A percentile compares a stretch with the other conserved stretches of the same genome.
Conservation (phyloP, 2,329 filamentous ascomycete genomes). For the Zymoseptoria passerinii region DNA sequence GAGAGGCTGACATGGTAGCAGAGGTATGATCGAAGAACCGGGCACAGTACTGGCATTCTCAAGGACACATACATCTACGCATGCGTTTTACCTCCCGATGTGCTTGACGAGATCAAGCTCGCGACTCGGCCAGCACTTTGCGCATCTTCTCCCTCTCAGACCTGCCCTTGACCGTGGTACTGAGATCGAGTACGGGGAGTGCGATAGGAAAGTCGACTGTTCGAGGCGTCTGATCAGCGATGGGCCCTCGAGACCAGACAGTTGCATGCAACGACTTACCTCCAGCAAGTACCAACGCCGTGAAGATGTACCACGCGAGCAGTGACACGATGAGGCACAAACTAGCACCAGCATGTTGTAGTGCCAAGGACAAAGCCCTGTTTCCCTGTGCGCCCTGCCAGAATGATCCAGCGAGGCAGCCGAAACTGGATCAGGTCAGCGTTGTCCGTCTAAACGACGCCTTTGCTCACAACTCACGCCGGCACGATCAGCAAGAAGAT, state of each 20-base stretch:
- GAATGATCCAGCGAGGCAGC: background rate
- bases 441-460: background rate
- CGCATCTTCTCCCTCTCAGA: background rate
- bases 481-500: slow-evolving; percentile 7
- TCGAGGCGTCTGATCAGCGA: background rate
- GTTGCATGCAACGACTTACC: background rate
- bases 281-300: background rate
- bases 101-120: background rate
- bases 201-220: background rate
- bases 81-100: too few species aligned
- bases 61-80: too few species aligned
- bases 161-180: background rate
- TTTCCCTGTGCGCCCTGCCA: background rate
- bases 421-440: background rate
- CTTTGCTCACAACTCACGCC: background rate
- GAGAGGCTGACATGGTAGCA: too few species aligned
- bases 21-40: too few species aligned
- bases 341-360: background rate
- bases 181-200: background rate
- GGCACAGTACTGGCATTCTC: too few species aligned
- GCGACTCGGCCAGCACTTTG: background rate
- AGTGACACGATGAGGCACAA: background rate
- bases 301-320: background rate
- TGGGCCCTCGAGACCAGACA: too few species aligned
- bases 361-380: background rate